Conservation (phyloP, 306 rosid species). For the Prinsepia uniflora region DNA sequence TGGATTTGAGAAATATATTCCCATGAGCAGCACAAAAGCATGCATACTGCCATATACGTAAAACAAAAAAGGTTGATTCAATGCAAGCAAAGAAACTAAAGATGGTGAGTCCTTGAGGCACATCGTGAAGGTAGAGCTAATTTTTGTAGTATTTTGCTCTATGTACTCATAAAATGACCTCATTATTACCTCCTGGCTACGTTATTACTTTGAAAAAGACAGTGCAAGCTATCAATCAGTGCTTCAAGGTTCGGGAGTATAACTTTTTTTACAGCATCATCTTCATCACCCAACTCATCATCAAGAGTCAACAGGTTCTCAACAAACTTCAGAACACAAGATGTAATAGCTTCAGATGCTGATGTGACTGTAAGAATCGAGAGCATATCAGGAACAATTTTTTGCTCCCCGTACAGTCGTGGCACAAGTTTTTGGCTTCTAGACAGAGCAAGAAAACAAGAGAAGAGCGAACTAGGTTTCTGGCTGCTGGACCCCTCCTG, state of each 20-base stretch:
- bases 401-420: constrained; percentile 50
- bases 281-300: constrained; percentile 51
- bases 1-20: too few species aligned
- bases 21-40: too few species aligned
- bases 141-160: not conserved
- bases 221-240: constrained; percentile 58
- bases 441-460: constrained; percentile 89
- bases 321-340: constrained; percentile 68
- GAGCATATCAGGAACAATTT: constrained; percentile 76
- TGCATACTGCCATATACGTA: too few species aligned
- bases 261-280: constrained; percentile 39
- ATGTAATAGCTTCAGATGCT: constrained; percentile 70
- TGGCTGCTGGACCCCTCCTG: constrained; percentile 85
- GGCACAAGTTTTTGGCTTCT: constrained; percentile 60
- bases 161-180: not conserved
- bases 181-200: constrained; percentile 63
- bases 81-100: not conserved
- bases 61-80: not conserved
- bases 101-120: not conserved
- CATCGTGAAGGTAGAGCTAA: not conserved
- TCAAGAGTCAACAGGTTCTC: constrained; percentile 74
- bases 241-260: constrained; percentile 56
- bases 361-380: constrained; percentile 55
- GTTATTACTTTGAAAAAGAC: constrained; percentile 58
- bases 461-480: constrained; percentile 86